phyloP scores from a whole-genome alignment of 2,329 filamentous ascomycete genomes.

The Trichoderma atroviride region DNA sequence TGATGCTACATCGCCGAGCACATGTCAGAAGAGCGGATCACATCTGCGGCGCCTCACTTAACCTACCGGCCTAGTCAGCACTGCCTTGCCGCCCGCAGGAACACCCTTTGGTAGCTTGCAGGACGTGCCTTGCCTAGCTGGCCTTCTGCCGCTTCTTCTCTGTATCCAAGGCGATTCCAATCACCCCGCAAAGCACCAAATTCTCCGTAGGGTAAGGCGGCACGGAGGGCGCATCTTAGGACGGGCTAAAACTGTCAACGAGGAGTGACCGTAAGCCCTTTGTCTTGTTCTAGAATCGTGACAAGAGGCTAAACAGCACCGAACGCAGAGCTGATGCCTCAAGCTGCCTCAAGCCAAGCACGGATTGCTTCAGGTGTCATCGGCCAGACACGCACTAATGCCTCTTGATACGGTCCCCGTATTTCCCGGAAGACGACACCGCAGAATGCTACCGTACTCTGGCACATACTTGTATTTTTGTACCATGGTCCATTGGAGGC shows the following conservation, averaged over 20 bases:
- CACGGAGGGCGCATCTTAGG: conserved; percentile 11
- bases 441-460: not conserved
- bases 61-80: conserved; percentile 14
- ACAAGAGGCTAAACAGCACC: not conserved
- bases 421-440: not conserved
- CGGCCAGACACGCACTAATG: not conserved
- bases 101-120: conserved; percentile 14
- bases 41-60: not conserved
- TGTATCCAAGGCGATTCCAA: not conserved
- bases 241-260: conserved; percentile 7
- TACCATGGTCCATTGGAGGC: not conserved
- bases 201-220: conserved; percentile 18
- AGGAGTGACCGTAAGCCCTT: not conserved
- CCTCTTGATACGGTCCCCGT: not conserved
- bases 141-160: conserved; percentile 9
- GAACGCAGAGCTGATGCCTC: not conserved
- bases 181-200: conserved; percentile 22
- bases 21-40: not conserved
- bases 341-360: not conserved
- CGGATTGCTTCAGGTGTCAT: not conserved
- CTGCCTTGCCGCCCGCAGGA: conserved; percentile 18
- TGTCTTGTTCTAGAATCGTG: conserved; percentile 14
- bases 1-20: conserved; percentile 1
- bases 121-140: conserved; percentile 13
- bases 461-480: no score